Evolutionary conservation across 805 yeast genomes (phyloP).

Genomic region (Blastobotrys peoriensis): DNA sequence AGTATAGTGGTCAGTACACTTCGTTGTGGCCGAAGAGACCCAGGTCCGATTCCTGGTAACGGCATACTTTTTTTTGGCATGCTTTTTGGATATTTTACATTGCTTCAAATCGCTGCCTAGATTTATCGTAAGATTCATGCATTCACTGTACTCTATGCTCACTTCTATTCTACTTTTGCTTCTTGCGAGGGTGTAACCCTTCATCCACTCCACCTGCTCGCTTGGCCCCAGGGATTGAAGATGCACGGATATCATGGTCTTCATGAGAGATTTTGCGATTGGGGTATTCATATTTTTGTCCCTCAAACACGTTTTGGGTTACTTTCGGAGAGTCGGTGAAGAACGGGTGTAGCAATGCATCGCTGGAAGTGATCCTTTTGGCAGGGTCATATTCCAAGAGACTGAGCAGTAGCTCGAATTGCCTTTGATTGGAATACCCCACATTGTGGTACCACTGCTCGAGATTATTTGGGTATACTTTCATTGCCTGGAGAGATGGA

Average conservation of each 20-base stretch:
- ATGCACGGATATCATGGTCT: slow-evolving; percentile 64
- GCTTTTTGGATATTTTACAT: too few species aligned
- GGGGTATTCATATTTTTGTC: slow-evolving; percentile 70
- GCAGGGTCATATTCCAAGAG: slow-evolving; percentile 81
- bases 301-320: slow-evolving; percentile 72
- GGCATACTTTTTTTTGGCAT: slow-evolving; percentile 29
- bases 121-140: too few species aligned
- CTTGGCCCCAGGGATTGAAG: slow-evolving; percentile 29
- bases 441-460: slow-evolving; percentile 81
- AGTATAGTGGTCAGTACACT: slow-evolving; percentile 39
- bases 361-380: slow-evolving; percentile 67
- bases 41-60: slow-evolving; percentile 38
- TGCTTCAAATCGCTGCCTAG: too few species aligned
- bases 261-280: slow-evolving; percentile 79
- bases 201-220: slow-evolving; percentile 25
- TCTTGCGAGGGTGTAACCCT: slow-evolving; percentile 20
- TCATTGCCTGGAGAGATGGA: slow-evolving; percentile 49
- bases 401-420: slow-evolving; percentile 57
- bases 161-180: slow-evolving; percentile 25
- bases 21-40: slow-evolving; percentile 39
- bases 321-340: slow-evolving; percentile 68
- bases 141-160: too few species aligned
- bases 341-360: slow-evolving; percentile 71
- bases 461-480: slow-evolving; percentile 60
- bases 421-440: slow-evolving; percentile 58